These are phyloP conservation scores for Nannochloropsis salina DNA, from an alignment of 108 stramenopile genomes.

Conservation along the genomic window DNA sequence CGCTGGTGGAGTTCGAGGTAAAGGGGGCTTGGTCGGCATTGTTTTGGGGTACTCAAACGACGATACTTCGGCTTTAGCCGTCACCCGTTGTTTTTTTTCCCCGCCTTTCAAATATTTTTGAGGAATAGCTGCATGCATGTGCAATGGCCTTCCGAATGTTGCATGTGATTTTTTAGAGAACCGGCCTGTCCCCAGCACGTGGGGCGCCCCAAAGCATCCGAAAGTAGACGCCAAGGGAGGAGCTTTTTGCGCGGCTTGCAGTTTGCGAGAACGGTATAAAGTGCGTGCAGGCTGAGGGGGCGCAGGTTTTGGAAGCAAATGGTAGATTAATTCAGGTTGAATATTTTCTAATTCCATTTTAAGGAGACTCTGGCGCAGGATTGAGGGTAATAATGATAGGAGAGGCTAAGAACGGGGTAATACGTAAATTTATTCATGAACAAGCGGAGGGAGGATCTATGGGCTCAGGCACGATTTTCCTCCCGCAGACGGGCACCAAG, in stretches of 20 bases:
- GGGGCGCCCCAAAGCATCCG: not conserved
- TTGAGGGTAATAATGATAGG: too few relatives aligned
- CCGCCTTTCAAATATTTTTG: not conserved
- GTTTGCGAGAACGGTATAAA: not conserved
- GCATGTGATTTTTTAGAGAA: constrained; percentile 7
- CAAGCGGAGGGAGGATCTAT: too few relatives aligned
- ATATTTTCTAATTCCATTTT: not conserved
- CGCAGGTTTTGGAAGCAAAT: not conserved
- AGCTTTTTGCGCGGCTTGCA: constrained; percentile 2
- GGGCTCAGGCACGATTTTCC: too few relatives aligned
- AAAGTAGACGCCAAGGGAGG: not conserved
- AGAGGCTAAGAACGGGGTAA: too few relatives aligned
- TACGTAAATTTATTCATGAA: too few relatives aligned
- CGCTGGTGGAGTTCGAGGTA: not conserved
- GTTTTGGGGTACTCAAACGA: constrained; percentile 7
- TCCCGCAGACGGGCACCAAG: too few relatives aligned
- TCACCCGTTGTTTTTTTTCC: not conserved
- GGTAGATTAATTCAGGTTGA: not conserved
- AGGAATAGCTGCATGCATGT: not conserved
- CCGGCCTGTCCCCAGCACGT: not conserved
- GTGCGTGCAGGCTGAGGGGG: not conserved
- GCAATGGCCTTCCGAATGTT: not conserved
- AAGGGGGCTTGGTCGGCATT: not conserved
- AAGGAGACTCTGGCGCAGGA: too few relatives aligned
- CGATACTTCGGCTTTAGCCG: not conserved